A percentile compares a stretch with the other conserved stretches of the same genome.
These are phyloP conservation scores for Lasiosphaeriaceae sp. DNA, from an alignment of 495 filamentous ascomycete genomes.

Conservation along the genomic window DNA sequence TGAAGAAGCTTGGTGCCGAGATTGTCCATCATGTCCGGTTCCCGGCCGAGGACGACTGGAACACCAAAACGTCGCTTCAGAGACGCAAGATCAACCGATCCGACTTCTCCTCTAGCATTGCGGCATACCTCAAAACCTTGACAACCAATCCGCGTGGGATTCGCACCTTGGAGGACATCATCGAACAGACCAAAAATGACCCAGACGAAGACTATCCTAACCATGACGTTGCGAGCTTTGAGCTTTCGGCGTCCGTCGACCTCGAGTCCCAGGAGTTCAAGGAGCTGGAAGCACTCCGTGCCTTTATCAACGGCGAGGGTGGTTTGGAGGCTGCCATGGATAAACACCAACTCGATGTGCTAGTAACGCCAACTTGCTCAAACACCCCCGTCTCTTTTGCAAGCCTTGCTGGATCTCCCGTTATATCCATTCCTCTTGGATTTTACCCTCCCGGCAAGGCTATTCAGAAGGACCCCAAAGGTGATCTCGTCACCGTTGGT, in stretches of 20 bases:
- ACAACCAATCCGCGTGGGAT: not conserved
- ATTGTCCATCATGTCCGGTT: not conserved
- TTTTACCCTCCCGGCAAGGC: not conserved
- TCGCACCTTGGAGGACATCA: not conserved
- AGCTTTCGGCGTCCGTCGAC: not conserved
- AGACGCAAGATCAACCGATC: not conserved
- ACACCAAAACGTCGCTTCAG: not conserved
- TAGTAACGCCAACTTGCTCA: not conserved
- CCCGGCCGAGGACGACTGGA: not conserved
- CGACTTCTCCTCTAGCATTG: not conserved
- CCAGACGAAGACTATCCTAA: not conserved
- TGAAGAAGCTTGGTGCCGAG: not conserved
- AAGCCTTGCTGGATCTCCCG: not conserved
- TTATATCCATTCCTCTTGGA: not conserved
- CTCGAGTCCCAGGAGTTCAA: not conserved
- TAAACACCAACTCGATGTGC: not conserved
- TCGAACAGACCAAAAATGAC: not conserved
- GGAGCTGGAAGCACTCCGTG: not conserved
- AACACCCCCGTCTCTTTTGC: not conserved
- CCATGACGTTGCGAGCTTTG: not conserved
- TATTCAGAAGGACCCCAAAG: not conserved
- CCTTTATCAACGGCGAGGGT: not conserved
- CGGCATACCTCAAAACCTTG: not conserved
- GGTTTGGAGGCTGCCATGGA: not conserved
- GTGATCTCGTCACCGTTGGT: not conserved